Conservation (phyloP, 1,139 yeast species). For the Geotrichum histeridarum region DNA sequence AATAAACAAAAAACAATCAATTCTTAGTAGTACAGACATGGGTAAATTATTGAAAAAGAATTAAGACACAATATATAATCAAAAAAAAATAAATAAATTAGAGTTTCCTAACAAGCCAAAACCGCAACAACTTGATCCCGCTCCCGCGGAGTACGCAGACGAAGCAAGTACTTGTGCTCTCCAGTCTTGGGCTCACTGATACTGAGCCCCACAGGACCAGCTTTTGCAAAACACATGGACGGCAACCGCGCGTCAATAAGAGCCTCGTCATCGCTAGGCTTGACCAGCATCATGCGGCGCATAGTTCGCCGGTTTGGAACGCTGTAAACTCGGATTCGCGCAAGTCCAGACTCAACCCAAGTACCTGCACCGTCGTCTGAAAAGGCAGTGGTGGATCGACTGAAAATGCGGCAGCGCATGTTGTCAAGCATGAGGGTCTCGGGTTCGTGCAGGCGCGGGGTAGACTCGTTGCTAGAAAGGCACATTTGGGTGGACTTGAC, state of each 20-base stretch:
- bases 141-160: constrained; percentile 5
- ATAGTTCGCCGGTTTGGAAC: constrained; percentile 17
- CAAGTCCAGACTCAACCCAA: constrained; percentile 25
- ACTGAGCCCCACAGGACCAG: constrained; percentile 15
- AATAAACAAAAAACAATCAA: no score
- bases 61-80: background rate
- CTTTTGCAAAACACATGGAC: constrained; percentile 4
- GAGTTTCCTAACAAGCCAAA: background rate
- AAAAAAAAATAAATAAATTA: background rate
- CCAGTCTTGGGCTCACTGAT: constrained; percentile 8
- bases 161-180: constrained; percentile 8
- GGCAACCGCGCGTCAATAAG: constrained; percentile 13
- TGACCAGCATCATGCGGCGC: constrained; percentile 6
- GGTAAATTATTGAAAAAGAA: background rate
- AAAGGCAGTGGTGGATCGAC: constrained; percentile 8
- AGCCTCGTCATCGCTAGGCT: background rate
- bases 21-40: background rate
- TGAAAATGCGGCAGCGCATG: constrained; percentile 27
- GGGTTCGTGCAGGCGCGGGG: no score
- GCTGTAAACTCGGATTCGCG: constrained; percentile 26
- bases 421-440: constrained; percentile 26
- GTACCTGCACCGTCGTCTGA: constrained; percentile 9
- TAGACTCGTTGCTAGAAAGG: no score
- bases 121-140: constrained; percentile 7
- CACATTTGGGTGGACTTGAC: no score